Base-by-base conservation (phyloP, 805 yeast genomes). In the Teunomyces kruisii region DNA sequence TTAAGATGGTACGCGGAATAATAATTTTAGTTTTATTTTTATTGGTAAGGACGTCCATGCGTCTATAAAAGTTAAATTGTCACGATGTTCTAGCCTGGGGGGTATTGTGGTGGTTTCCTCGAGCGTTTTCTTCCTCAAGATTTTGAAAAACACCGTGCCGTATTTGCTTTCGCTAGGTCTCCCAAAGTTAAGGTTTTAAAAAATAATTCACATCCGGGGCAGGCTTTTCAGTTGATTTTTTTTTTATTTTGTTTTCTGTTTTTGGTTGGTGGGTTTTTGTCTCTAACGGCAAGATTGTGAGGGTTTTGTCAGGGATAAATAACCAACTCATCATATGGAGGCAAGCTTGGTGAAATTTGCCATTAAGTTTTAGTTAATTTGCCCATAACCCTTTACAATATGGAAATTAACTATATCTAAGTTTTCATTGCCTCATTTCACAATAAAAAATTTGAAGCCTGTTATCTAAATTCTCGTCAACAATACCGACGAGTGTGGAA, bases 61-160 rank as follows among this genome's bases (percentile, higher is more conserved):
- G 27, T 35, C 38, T 35, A 35, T 22, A 35, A 35, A 35, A 13
- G 38, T 28, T 19, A 35, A 35, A 19, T 17, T 35, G n/a, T 6
- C 26, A 16, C 22, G 17, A 15, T 9, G 22, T 9, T 10, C 19
- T n/a, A n/a, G 36, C 15, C n/a, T 5, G 14, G n/a, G 10, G 7
- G 10, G 14, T 19, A 3, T 6, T 4, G 22, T 4, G 6, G 3
- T 8, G 28, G 28, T 26, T 26, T 26, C 28, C 6, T 19, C 22
- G n/a, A 19, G 22, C 22, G 22, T 3, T 19, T 3, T 19, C n/a
- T n/a, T n/a, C n/a, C n/a, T 19, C 22, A 19, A 19, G 22, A 19
- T 19, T n/a, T n/a, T n/a, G n/a, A n/a, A 19, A 19, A 19, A 19
- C 3, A 19, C 6, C 3, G 22, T 19, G 6, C 6, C 3, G 6